These are phyloP conservation scores for Syncephalastrum monosporum DNA, from an alignment of 371 early-diverging fungal species.

Conservation along the genomic window DNA sequence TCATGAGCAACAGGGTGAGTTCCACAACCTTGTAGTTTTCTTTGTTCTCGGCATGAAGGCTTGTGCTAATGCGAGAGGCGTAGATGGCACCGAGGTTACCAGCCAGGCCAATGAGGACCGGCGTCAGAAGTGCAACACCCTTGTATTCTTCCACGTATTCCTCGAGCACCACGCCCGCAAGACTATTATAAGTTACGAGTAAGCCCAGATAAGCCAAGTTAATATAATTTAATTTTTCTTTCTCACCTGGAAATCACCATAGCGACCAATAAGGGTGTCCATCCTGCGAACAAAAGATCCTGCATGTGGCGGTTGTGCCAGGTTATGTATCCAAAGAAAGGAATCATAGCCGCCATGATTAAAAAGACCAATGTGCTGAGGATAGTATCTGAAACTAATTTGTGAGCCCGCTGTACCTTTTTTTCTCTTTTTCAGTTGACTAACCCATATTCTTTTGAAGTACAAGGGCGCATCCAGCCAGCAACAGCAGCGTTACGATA, in stretches of 20 bases:
- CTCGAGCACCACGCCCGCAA: slow-evolving; percentile 80
- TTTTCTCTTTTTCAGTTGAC: slow-evolving; percentile 3
- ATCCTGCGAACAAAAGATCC: slow-evolving; percentile 67
- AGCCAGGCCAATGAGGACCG: slow-evolving; percentile 73
- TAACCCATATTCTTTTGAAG: slow-evolving; percentile 49
- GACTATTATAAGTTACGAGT: slow-evolving; percentile 17
- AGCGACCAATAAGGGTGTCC: slow-evolving; percentile 75
- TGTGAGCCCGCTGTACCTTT: neutral
- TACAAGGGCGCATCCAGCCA: slow-evolving; percentile 51
- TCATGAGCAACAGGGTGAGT: slow-evolving; percentile 63
- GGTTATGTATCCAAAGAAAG: slow-evolving; percentile 56
- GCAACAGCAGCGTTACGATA: slow-evolving; percentile 58
- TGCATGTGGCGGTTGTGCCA: slow-evolving; percentile 62
- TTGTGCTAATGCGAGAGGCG: slow-evolving; percentile 79
- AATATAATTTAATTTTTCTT: neutral
- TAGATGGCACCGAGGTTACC: slow-evolving; percentile 86
- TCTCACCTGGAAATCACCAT: slow-evolving; percentile 72
- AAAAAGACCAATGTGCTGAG: slow-evolving; percentile 50
- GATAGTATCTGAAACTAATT: slow-evolving; percentile 30
- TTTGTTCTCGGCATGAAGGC: slow-evolving; percentile 60
- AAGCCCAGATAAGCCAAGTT: neutral
- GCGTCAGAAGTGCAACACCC: slow-evolving; percentile 76
- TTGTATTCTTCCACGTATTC: slow-evolving; percentile 67
- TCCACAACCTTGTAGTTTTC: slow-evolving; percentile 58
- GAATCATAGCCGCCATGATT: slow-evolving; percentile 45